These are phyloP conservation scores for Mycena chlorophos DNA, from an alignment of 768 basidiomycete species.

Conservation along the genomic window DNA sequence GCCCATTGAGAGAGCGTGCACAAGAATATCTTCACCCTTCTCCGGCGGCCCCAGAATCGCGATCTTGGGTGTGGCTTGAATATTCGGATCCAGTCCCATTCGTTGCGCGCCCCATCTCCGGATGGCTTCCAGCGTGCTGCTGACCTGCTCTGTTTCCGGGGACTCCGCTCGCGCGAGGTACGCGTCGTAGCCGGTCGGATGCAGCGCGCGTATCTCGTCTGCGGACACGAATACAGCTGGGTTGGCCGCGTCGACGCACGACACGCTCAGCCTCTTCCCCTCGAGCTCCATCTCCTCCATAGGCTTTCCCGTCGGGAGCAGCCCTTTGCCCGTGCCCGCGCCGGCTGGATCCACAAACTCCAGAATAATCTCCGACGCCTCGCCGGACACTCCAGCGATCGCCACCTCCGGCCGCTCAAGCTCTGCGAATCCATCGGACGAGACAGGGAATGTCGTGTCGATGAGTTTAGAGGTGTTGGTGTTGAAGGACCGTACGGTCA, in stretches of 20 bases:
- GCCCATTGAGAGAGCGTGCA: slow-evolving; percentile 71
- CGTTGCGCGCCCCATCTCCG: slow-evolving; percentile 53
- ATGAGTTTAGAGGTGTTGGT: slow-evolving; percentile 72
- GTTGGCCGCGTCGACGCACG: slow-evolving; percentile 74
- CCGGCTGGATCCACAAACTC: slow-evolving; percentile 69
- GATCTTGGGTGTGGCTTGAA: slow-evolving; percentile 72
- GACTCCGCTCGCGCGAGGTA: slow-evolving; percentile 36
- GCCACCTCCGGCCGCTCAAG: slow-evolving; percentile 50
- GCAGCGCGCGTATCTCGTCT: slow-evolving; percentile 40
- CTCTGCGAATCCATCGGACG: slow-evolving; percentile 35
- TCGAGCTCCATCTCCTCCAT: slow-evolving; percentile 44
- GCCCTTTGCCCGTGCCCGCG: slow-evolving; percentile 67
- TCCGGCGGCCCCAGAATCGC: slow-evolving; percentile 49
- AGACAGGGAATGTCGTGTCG: slow-evolving; percentile 72
- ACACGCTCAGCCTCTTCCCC: slow-evolving; percentile 37
- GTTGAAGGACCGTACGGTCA: slow-evolving; percentile 64
- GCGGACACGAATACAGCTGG: slow-evolving; percentile 65
- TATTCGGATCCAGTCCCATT: slow-evolving; percentile 65
- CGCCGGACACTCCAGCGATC: slow-evolving; percentile 70
- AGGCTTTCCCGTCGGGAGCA: slow-evolving; percentile 62
- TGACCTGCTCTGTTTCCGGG: slow-evolving; percentile 25
- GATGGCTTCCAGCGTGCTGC: slow-evolving; percentile 48
- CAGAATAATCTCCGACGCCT: slow-evolving; percentile 62
- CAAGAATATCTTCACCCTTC: slow-evolving; percentile 43
- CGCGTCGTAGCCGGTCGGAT: slow-evolving; percentile 35